Evolutionary conservation across 768 basidiomycete species (phyloP), one percentile per base, ranked within the genome.

Genomic region (Mycena polygramma): DNA sequence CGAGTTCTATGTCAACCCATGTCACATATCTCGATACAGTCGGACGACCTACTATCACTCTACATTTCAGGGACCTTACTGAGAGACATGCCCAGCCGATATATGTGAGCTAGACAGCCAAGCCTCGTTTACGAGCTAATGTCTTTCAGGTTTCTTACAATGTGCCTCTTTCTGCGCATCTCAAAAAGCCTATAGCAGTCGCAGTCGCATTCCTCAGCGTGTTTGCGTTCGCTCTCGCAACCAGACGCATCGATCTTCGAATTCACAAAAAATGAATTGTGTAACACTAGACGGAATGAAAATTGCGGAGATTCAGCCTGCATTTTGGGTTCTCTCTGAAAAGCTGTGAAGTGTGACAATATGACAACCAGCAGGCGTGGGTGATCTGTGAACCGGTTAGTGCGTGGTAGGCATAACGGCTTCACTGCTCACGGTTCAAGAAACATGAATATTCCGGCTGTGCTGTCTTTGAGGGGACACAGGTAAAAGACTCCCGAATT

Each of bases 21-120:
- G 88, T 87, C 70, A 94, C 94, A 7, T 99, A 97, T 82, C 90
- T 99, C 36, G 98, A 99, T 79, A 95, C 96, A 45, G 87, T 85
- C 49, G 98, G 98, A 37, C 91, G 97, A 35, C 96, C 96, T 11
- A 86, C 87, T 8, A 81, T 98, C 67, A 89, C 88, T 7, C 85
- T 99, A 73, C 79, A 84, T 63, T 97, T 96, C 82, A 82, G 88
- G 62, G 81, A 92, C 66, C 83, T 95, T 69, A 96, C 95, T 0
- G 88, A 93, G 76, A 91, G 87, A 73, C 97, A 99, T 78, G 87
- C 88, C 17, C 90, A 90, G 67, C 84, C 86, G 70, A 92, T 99
- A 75, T 94, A 94, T 78, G 96, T 98, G 76, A 76, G 96, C 87
- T 19, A 19, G 37, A 54, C 36, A 30, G 19, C 19, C 24, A 22